Percentiles rank a stretch among this genome's conserved stretches.
Evolutionary conservation across 2,329 filamentous ascomycete species (phyloP).

Genomic region (Aspergillus melleus): DNA sequence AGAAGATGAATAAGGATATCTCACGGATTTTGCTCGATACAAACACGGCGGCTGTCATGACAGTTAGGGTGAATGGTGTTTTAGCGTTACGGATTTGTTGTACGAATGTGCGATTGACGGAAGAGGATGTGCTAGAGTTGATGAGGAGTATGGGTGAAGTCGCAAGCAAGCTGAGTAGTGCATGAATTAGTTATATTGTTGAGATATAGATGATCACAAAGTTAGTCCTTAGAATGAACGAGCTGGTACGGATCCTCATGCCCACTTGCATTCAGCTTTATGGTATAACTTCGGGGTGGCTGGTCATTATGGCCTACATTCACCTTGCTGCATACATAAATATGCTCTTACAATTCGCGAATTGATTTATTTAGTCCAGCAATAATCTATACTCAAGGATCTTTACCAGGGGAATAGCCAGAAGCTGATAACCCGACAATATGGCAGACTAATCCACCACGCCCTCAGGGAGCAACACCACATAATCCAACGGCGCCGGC

Average conservation of each 20-base stretch:
- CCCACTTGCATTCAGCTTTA: too few relatives aligned
- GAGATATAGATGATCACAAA: too few relatives aligned
- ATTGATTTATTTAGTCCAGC: too few relatives aligned
- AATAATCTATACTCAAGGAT: too few relatives aligned
- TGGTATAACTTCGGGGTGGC: too few relatives aligned
- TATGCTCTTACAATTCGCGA: too few relatives aligned
- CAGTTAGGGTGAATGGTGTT: neutral
- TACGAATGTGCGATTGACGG: neutral
- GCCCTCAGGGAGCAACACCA: constrained; percentile 60
- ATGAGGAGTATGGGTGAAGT: neutral
- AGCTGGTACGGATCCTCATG: too few relatives aligned
- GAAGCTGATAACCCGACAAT: neutral
- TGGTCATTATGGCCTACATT: too few relatives aligned
- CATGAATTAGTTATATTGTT: neutral
- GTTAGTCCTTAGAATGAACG: too few relatives aligned
- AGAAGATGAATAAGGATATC: constrained; percentile 6
- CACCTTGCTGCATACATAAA: too few relatives aligned
- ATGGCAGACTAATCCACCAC: constrained; percentile 51
- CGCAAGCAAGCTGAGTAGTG: neutral
- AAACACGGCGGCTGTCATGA: neutral
- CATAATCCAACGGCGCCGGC: constrained; percentile 66
- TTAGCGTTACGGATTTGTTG: neutral
- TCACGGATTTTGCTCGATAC: neutral
- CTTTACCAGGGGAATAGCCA: neutral
- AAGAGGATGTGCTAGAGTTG: neutral